Conservation (phyloP, 371 early-diverging fungal species). For the Mortierella sp. region DNA sequence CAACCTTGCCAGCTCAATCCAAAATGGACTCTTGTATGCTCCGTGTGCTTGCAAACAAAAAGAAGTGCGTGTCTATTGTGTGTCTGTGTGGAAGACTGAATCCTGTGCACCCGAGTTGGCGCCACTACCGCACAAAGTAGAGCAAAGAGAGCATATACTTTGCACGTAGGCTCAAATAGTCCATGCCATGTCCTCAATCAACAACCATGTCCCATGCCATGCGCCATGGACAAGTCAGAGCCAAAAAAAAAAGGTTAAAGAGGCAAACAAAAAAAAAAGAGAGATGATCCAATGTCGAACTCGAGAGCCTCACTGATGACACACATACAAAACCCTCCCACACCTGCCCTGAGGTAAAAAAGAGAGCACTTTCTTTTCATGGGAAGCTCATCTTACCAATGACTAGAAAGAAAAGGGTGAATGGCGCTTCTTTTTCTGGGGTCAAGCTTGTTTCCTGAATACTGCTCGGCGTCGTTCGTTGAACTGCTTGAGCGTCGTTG, state of each 20-base stretch:
- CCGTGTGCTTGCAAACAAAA: too few relatives aligned
- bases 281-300: neutral
- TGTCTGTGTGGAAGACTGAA: too few relatives aligned
- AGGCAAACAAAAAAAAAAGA: neutral
- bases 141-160: neutral
- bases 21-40: too few relatives aligned
- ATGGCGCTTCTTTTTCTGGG: too few relatives aligned
- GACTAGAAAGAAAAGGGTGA: too few relatives aligned
- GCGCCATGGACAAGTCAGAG: neutral
- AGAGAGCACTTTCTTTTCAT: neutral
- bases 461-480: too few relatives aligned
- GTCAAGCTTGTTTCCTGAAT: too few relatives aligned
- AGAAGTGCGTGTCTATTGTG: too few relatives aligned
- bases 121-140: neutral
- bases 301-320: neutral
- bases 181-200: constrained; percentile 6
- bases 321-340: neutral
- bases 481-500: too few relatives aligned
- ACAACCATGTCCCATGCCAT: neutral
- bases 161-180: neutral
- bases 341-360: neutral
- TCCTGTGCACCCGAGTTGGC: too few relatives aligned
- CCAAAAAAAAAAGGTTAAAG: neutral
- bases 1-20: too few relatives aligned
- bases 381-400: too few relatives aligned